A percentile compares a stretch with the other conserved stretches of the same genome.
phyloP scores from a whole-genome alignment of 352 stramenopile genomes.

The Plasmopara muralis region DNA sequence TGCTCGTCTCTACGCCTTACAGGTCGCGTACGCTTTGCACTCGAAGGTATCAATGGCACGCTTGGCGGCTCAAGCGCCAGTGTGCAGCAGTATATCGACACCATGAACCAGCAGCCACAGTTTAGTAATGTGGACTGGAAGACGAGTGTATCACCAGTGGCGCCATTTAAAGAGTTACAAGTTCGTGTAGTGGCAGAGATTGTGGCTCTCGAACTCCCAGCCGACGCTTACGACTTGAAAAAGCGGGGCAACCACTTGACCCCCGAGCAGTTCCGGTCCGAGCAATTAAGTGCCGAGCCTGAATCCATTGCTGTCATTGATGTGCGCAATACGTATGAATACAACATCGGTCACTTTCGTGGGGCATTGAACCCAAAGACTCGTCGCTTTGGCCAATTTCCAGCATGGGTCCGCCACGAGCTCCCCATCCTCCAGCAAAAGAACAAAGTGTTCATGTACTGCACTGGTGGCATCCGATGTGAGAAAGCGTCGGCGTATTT shows the following conservation, averaged over 20 bases:
- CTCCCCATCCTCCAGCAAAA: slow-evolving; percentile 55
- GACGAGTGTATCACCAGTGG: slow-evolving; percentile 38
- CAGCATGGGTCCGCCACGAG: slow-evolving; percentile 49
- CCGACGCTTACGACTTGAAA: slow-evolving; percentile 39
- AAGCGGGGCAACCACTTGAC: slow-evolving; percentile 48
- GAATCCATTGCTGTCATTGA: slow-evolving; percentile 53
- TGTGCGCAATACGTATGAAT: slow-evolving; percentile 81
- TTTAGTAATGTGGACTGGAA: slow-evolving; percentile 78
- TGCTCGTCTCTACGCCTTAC: slow-evolving; percentile 48
- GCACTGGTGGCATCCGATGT: slow-evolving; percentile 76
- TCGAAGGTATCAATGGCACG: slow-evolving; percentile 86
- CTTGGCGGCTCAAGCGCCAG: slow-evolving; percentile 35
- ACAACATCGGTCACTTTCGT: slow-evolving; percentile 66
- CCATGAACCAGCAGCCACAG: slow-evolving; percentile 33
- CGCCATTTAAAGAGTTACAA: slow-evolving; percentile 61
- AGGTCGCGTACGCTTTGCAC: slow-evolving; percentile 67
- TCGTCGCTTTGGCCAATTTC: slow-evolving; percentile 74
- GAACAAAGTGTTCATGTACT: slow-evolving; percentile 83
- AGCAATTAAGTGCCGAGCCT: slow-evolving; percentile 18
- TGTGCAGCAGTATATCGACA: slow-evolving; percentile 60
- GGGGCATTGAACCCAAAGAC: slow-evolving; percentile 75
- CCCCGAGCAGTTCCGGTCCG: slow-evolving; percentile 54
- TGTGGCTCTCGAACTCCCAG: slow-evolving; percentile 65
- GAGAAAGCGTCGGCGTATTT: slow-evolving; percentile 82
- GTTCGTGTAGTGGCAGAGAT: slow-evolving; percentile 67